Evolutionary conservation across 2,329 filamentous ascomycete genomes (phyloP), one percentile per base, ranked within the genome.

Genomic region (Neopestalotiopsis sp.): DNA sequence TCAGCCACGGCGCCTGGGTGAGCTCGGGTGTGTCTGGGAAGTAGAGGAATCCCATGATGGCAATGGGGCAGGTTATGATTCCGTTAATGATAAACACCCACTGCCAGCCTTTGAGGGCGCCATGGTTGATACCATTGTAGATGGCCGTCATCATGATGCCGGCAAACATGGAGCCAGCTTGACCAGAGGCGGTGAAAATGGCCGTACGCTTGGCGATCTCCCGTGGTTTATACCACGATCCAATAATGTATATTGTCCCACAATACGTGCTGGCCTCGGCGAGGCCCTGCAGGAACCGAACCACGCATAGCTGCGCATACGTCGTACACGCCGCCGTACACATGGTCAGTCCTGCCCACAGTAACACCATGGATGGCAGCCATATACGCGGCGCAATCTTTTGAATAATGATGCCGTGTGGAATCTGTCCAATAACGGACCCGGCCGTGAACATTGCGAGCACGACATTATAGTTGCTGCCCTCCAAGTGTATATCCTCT

Each of bases 61-160:
- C 83, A 13, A 89, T 81, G 0, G 85, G 86, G 2, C 88, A 78
- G 0, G 84, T 86, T 72, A 88, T 88, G 34, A 87, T 80, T 0
- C 86, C 86, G 66, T 88, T 86, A 30, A 89, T 87, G 10, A 88
- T 83, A 65, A 88, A 89, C 0, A 88, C 76, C 85, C 81, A 81
- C 56, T 84, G 76, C 85, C 86, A 88, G 1, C 83, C 83, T 2
- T 78, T 76, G 4, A 86, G 75, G 7, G 74, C 74, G 12, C 81
- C 74, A 0, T 86, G 84, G 30, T 84, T 73, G 69, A 77, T 72
- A 2, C 78, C 77, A 42, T 79, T 72, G 67, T 75, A 71, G 32
- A 77, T 77, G 3, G 84, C 85, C 0, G 84, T 84, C 74, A 89
- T 87, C 71, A 90, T 84, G 63, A 88, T 84, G 0, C 86, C 86